Conservation (phyloP, 1,139 yeast species). For the Saccharomycopsis hybrid region DNA sequence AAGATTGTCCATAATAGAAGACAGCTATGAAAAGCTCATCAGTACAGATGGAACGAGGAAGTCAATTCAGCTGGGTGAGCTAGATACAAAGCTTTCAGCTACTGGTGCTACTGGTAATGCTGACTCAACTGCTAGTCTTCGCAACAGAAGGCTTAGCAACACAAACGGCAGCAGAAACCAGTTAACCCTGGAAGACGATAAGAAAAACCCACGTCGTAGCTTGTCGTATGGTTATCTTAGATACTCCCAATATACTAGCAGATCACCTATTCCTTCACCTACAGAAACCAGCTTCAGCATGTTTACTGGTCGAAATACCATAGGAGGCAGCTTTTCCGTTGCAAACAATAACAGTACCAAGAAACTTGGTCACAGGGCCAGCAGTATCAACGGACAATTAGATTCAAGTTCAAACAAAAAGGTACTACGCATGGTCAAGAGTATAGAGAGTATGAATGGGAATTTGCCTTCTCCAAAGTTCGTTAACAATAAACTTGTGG, state of each 20-base stretch:
- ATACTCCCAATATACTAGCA: conserved; percentile 19
- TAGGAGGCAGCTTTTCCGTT: neutral
- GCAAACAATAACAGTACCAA: neutral
- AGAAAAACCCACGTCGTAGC: conserved; percentile 6
- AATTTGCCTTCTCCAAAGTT: conserved; percentile 1
- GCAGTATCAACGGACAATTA: no score
- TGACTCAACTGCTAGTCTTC: no score
- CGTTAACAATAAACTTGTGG: conserved; percentile 17
- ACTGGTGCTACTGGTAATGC: neutral
- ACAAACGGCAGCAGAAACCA: no score
- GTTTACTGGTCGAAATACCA: no score
- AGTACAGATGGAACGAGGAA: conserved; percentile 5
- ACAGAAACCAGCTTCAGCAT: conserved; percentile 4
- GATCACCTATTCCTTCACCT: conserved; percentile 3
- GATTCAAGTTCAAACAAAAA: conserved; percentile 4
- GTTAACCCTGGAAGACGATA: neutral
- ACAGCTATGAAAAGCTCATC: conserved; percentile 17
- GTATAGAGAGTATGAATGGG: conserved; percentile 20
- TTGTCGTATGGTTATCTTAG: conserved; percentile 17
- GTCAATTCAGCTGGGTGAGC: no score
- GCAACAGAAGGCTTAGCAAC: no score
- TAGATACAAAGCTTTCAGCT: no score
- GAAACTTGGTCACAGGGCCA: no score
- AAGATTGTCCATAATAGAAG: conserved; percentile 16
- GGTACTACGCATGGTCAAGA: conserved; percentile 18